These are phyloP conservation scores for Kluyveromyces sp. DNA, from an alignment of 1,139 yeast genomes.

Conservation along the genomic window DNA sequence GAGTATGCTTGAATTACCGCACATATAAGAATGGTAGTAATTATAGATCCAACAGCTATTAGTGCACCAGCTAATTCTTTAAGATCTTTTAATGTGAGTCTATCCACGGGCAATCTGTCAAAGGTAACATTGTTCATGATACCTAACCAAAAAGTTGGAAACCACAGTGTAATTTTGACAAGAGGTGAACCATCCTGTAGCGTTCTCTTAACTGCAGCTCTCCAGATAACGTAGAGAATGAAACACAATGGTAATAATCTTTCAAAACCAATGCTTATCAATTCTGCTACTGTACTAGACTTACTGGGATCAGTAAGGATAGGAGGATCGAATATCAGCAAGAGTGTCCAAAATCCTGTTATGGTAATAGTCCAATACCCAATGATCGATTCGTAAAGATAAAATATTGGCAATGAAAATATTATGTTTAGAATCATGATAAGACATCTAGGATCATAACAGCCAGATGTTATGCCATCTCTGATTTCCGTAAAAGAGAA, in stretches of 20 bases:
- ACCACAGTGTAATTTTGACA: constrained; percentile 59
- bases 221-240: constrained; percentile 69
- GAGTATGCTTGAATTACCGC: constrained; percentile 68
- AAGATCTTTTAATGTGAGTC: constrained; percentile 66
- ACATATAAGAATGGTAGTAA: constrained; percentile 41
- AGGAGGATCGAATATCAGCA: constrained; percentile 81
- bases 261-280: constrained; percentile 65
- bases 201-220: constrained; percentile 38
- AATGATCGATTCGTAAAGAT: constrained; percentile 45
- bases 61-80: constrained; percentile 72
- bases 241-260: constrained; percentile 71
- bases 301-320: constrained; percentile 45
- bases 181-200: constrained; percentile 39
- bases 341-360: constrained; percentile 83
- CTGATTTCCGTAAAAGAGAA: constrained; percentile 44
- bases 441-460: constrained; percentile 59
- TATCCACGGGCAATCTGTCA: constrained; percentile 79
- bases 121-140: constrained; percentile 79
- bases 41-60: constrained; percentile 49
- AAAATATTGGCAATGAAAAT: constrained; percentile 53
- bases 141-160: constrained; percentile 79
- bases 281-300: constrained; percentile 46
- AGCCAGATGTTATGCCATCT: constrained; percentile 36
- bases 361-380: constrained; percentile 56
- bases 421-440: constrained; percentile 52